Percentiles rank a stretch among this genome's conserved stretches.
These are phyloP conservation scores for Rhizophora apiculata DNA, from an alignment of 345 rosid species.

Conservation along the genomic window DNA sequence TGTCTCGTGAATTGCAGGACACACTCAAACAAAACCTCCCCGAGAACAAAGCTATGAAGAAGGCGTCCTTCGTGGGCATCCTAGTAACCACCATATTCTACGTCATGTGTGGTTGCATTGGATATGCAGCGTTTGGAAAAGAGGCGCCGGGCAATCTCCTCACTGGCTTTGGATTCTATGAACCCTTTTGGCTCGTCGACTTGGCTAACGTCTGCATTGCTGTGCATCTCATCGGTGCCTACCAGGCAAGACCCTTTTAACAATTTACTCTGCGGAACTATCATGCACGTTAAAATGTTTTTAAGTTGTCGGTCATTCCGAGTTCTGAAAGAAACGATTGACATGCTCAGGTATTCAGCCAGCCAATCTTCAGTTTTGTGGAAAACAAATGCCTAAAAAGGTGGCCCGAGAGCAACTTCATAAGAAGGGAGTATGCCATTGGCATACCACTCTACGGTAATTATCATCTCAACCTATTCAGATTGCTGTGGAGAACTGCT, in stretches of 20 bases:
- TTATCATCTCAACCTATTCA: slow-evolving; percentile 49
- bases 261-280: no score
- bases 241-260: slow-evolving; percentile 43
- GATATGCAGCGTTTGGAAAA: slow-evolving; percentile 77
- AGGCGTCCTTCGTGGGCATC: no score
- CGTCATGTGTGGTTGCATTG: slow-evolving; percentile 57
- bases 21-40: no score
- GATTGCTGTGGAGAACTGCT: slow-evolving; percentile 68
- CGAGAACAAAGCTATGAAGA: no score
- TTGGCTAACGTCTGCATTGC: slow-evolving; percentile 78
- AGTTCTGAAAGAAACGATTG: no score
- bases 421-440: slow-evolving; percentile 42
- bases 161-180: slow-evolving; percentile 72
- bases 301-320: no score
- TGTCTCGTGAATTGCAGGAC: no score
- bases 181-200: slow-evolving; percentile 76
- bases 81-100: slow-evolving; percentile 62
- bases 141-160: slow-evolving; percentile 69
- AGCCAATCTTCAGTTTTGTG: slow-evolving; percentile 65
- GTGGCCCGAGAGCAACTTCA: slow-evolving; percentile 67
- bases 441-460: slow-evolving; percentile 42
- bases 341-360: slow-evolving; percentile 58
- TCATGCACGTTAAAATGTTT: no score
- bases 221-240: slow-evolving; percentile 65
- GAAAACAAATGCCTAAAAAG: slow-evolving; percentile 42